Evolutionary conservation across 495 filamentous ascomycete species (phyloP), one percentile per base, ranked within the genome.

Genomic region (Penicillium lagena): DNA sequence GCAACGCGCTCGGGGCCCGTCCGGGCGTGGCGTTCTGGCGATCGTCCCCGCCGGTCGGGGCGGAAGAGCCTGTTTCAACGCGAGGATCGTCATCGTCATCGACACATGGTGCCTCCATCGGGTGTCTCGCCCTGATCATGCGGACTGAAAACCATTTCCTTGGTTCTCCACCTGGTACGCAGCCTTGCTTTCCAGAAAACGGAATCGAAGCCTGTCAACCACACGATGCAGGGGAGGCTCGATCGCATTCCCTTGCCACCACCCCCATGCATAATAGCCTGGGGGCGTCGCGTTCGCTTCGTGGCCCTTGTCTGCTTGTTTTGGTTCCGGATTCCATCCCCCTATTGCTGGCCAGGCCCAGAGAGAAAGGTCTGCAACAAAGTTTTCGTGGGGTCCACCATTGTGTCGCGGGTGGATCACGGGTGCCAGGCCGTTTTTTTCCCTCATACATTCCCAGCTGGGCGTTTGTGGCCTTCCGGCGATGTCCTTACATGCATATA

Each of bases 11-110:
- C 4, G 17, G 22, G 22, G 22, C 22, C 22, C 2, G 22, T 48
- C 46, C 54, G 49, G 57, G 42, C 57, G 57, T 58, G 57, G 57
- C 57, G 57, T 37, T 37, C 38, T 35, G 39, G 29, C 15, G 51
- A 58, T 55, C 54, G 49, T 50, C 58, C 58, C 48, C 47, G 37
- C 15, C 31, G 40, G 43, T 43, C 46, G 45, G 46, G 52, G 42
- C 44, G 40, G 33, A 27, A 35, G 45, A 50, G 28, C 51, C 54
- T 60, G 57, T 51, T 50, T 53, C 40, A 4, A 22, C 22, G 22
- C 22, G 22, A 22, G 1, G 15, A 17, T 17, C 15, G 4, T 22
- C 22, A 22, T 6, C 22, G 22, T 22, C 22, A 22, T 22, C 6
- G 2, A 22, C 22, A 22, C 22, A 22, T 22, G 22, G 22, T 6